phyloP scores from a whole-genome alignment of 345 rosid species.

The Brassica juncea region DNA sequence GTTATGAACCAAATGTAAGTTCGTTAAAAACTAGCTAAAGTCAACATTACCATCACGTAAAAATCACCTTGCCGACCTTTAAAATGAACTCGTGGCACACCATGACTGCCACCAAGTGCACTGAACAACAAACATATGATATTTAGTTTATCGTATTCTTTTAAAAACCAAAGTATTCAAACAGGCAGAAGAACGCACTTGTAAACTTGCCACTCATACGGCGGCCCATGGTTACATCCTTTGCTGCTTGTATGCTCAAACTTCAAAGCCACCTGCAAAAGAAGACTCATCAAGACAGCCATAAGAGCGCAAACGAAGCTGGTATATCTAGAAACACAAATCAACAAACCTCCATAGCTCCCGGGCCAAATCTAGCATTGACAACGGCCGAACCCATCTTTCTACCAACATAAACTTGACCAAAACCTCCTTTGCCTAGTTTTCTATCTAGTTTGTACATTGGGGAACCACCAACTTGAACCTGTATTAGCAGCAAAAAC shows the following conservation, averaged over 20 bases:
- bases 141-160: neutral
- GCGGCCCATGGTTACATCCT: conserved; percentile 93
- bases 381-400: conserved; percentile 44
- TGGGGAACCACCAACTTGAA: conserved; percentile 89
- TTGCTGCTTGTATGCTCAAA: conserved; percentile 94
- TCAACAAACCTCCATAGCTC: conserved; percentile 66
- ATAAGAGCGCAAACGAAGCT: neutral
- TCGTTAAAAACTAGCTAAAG: neutral
- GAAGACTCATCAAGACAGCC: neutral
- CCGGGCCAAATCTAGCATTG: conserved; percentile 65
- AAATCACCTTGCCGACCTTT: conserved; percentile 83
- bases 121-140: conserved; percentile 40
- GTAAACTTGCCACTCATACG: conserved; percentile 99
- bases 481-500: conserved; percentile 47
- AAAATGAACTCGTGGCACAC: conserved; percentile 82
- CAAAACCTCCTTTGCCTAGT: conserved; percentile 97
- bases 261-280: conserved; percentile 83
- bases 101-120: conserved; percentile 84
- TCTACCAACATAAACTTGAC: conserved; percentile 91
- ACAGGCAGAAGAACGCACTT: conserved; percentile 43
- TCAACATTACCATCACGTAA: conserved; percentile 70
- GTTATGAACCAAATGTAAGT: neutral
- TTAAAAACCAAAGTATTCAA: neutral
- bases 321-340: conserved; percentile 5
- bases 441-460: conserved; percentile 71